These are phyloP conservation scores for Leccinum subtestaceum DNA, from an alignment of 768 basidiomycete genomes.

Conservation along the genomic window DNA sequence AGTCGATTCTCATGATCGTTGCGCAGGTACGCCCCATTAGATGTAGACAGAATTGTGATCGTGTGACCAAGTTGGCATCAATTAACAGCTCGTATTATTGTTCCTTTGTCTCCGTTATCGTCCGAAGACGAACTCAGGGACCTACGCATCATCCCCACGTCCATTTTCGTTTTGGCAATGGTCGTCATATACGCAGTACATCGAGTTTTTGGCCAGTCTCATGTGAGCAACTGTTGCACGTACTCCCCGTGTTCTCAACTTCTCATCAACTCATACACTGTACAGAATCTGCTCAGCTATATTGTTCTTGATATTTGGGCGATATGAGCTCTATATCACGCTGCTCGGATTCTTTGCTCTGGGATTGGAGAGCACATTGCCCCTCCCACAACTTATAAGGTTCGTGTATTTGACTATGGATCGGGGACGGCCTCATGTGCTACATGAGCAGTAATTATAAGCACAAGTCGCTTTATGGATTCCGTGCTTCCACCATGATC, in stretches of 20 bases:
- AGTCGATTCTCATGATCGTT: constrained; percentile 82
- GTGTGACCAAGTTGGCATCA: constrained; percentile 21
- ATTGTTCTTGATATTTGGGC: constrained; percentile 69
- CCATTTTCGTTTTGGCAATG: constrained; percentile 86
- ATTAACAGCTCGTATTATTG: constrained; percentile 62
- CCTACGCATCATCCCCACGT: constrained; percentile 54
- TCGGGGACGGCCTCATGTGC: constrained; percentile 19
- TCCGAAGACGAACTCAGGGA: constrained; percentile 58
- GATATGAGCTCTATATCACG: constrained; percentile 55
- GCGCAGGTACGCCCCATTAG: constrained; percentile 56
- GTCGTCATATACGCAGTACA: constrained; percentile 70
- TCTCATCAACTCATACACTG: constrained; percentile 2
- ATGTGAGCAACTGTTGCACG: constrained; percentile 46
- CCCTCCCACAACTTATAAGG: constrained; percentile 83
- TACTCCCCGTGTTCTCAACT: constrained; percentile 3
- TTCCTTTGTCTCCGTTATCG: constrained; percentile 80
- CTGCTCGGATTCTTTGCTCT: constrained; percentile 74
- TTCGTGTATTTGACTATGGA: constrained; percentile 25
- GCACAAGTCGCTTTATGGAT: constrained; percentile 78
- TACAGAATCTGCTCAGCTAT: constrained; percentile 65
- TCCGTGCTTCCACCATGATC: constrained; percentile 75
- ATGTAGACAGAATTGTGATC: constrained; percentile 7
- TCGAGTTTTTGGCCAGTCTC: constrained; percentile 78
- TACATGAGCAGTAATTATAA: constrained; percentile 62
- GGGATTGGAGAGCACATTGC: constrained; percentile 83